Evolutionary conservation across 768 basidiomycete genomes (phyloP), one percentile per base, ranked within the genome.

Genomic region (Podaxis pistillaris): DNA sequence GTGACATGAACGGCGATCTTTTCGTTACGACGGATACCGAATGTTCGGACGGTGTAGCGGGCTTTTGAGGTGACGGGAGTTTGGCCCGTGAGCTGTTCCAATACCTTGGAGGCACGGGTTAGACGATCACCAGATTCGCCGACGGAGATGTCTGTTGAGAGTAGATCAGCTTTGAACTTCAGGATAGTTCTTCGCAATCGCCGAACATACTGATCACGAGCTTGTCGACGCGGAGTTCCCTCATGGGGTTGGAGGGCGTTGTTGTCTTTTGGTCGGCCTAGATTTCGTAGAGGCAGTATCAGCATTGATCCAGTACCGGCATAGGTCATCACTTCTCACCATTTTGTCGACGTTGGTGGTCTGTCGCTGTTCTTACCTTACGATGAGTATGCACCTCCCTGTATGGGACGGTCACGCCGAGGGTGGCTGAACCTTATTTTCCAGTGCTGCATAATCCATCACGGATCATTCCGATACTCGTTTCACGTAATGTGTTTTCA

Each of bases 1-100:
- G 96, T 99, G 72, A 96, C 94, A 79, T 96, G 94, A 68, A 93
- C 93, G 54, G 96, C 96, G 75, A 98, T 99, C 87, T 99, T 99
- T 82, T 99, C 96, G 84, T 99, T 99, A 82, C 97, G 93, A 76
- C 97, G 92, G 85, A 99, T 99, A 73, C 93, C 91, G 83, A 99
- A 99, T 54, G 92, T 91, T 70, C 96, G 95, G 79, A 98, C 94
- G 74, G 97, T 98, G 90, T 96, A 98, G 69, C 97, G 93, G 66
- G 96, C 97, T 86, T 98, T 99, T 76, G 96, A 98, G 69, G 96
- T 97, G 71, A 99, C 96, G 74, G 96, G 96, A 53, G 96, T 93
- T 85, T 99, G 96, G 71, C 96, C 96, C 70, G 96, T 99, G 66
- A 99, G 90, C 80, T 99, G 96, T 81, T 99, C 96, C 71, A 99